Percentiles rank a stretch among this genome's conserved stretches.
These are phyloP conservation scores for Nemania sp. DNA, from an alignment of 2,329 filamentous ascomycete species.

Conservation along the genomic window DNA sequence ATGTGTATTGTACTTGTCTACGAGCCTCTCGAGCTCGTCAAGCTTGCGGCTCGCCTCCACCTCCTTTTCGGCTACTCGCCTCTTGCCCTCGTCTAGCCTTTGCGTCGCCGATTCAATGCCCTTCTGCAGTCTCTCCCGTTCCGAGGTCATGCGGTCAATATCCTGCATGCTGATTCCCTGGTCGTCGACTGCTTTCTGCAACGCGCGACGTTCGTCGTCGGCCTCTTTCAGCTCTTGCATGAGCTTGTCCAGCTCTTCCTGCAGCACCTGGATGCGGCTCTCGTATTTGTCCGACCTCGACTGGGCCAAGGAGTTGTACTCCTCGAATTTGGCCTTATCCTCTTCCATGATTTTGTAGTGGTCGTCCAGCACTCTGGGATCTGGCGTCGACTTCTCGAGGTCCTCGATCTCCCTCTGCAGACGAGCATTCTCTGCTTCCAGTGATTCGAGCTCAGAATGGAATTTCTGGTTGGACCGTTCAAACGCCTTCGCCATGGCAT, in stretches of 20 bases:
- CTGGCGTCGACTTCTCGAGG: slow-evolving; percentile 82
- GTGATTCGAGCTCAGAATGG: slow-evolving; percentile 77
- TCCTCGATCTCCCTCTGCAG: slow-evolving; percentile 87
- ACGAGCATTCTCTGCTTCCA: slow-evolving; percentile 84
- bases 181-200: slow-evolving; percentile 87
- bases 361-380: slow-evolving; percentile 82
- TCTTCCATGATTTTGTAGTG: slow-evolving; percentile 93
- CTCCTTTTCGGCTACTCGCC: slow-evolving; percentile 82
- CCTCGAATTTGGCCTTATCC: slow-evolving; percentile 92
- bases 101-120: slow-evolving; percentile 77
- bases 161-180: slow-evolving; percentile 97
- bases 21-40: slow-evolving; percentile 87
- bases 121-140: slow-evolving; percentile 90
- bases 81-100: slow-evolving; percentile 84
- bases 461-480: slow-evolving; percentile 84
- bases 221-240: slow-evolving; percentile 75
- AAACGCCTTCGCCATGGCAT: slow-evolving; percentile 86
- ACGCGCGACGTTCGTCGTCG: slow-evolving; percentile 76
- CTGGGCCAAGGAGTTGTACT: slow-evolving; percentile 85
- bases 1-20: slow-evolving; percentile 90
- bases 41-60: slow-evolving; percentile 82
- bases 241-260: slow-evolving; percentile 82
- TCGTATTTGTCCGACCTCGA: slow-evolving; percentile 90
- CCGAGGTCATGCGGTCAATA: slow-evolving; percentile 98
- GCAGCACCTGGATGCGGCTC: slow-evolving; percentile 76